Base-by-base conservation (phyloP, 1,139 yeast species). In the Debaryomycetaceae sp. region DNA sequence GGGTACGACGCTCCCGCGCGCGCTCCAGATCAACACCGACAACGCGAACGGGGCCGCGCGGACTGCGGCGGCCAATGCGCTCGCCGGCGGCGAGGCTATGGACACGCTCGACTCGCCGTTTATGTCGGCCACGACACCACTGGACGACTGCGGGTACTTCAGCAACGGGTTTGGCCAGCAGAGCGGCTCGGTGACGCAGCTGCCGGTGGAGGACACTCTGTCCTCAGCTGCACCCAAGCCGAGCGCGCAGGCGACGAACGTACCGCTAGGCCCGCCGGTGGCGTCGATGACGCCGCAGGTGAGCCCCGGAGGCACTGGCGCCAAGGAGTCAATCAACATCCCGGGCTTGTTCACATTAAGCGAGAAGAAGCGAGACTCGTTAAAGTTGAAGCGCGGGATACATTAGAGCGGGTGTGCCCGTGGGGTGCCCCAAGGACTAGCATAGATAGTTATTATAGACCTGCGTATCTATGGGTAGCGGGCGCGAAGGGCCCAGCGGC, bases 311-410 rank as follows among this genome's bases (percentile, higher is more conserved):
- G n/a, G n/a, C 9, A 23, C 25, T 9, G 24, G 23, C 4, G 19
- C 18, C 35, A 39, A 37, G 36, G 49, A 49, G 10, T 40, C 37
- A 30, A 49, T 56, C 22, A 49, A 45, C 32, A 42, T 61, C 30
- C 62, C 64, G 9, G 38, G 49, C 14, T 59, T 57, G 34, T 49
- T 56, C 30, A 60, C 61, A 31, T 51, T 66, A 35, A 64, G 70
- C 44, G 73, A 67, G 37, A 67, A 65, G 50, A 67, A 67, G 51
- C 53, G 74, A 37, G 74, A 67, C 35, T 62, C 71, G 16, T 56
- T 67, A 40, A 67, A 66, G 42, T 48, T 67, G 52, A 67, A 67
- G 43, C 55, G 74, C 48, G 74, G 74, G 21, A 67, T 67, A 21
- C 70, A 58, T 42, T 67, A 48, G 44, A 13, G 8, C 12, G 19